These are phyloP conservation scores for Kwoniella shandongensis DNA, from an alignment of 768 basidiomycete species.

Conservation along the genomic window DNA sequence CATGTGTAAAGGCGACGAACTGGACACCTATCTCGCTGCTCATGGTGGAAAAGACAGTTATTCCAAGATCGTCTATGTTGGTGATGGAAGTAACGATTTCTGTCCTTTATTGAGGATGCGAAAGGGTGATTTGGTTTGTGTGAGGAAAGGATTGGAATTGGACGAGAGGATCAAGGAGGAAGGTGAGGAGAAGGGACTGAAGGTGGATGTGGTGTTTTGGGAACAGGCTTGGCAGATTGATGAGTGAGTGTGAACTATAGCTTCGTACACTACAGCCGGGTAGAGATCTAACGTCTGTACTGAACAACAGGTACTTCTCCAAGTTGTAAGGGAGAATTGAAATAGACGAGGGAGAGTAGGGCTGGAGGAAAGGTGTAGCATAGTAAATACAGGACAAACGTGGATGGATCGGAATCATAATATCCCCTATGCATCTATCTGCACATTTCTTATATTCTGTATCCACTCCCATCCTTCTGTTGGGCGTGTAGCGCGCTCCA, in stretches of 20 bases:
- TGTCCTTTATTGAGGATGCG: constrained; percentile 83
- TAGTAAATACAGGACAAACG: too few species aligned
- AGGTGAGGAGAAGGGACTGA: constrained; percentile 65
- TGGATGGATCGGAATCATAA: too few species aligned
- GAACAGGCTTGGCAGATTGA: constrained; percentile 95
- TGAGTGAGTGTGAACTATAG: constrained; percentile 56
- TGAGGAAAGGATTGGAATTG: constrained; percentile 74
- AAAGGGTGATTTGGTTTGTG: constrained; percentile 77
- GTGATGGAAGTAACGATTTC: constrained; percentile 93
- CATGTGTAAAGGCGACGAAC: constrained; percentile 99
- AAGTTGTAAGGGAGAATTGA: too few species aligned
- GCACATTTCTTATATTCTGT: constrained; percentile 33
- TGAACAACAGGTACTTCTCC: constrained; percentile 9
- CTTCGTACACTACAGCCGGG: too few species aligned
- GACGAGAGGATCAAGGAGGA: constrained; percentile 75
- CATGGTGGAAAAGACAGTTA: constrained; percentile 60
- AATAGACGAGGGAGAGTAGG: too few species aligned
- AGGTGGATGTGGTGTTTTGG: constrained; percentile 78
- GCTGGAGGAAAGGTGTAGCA: too few species aligned
- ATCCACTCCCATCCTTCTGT: constrained; percentile 32
- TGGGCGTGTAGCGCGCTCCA: constrained; percentile 48
- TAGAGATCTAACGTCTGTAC: too few species aligned
- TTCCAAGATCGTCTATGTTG: constrained; percentile 83
- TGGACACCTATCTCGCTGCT: constrained; percentile 73
- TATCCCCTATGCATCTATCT: too few species aligned